Conservation (phyloP, 805 yeast genomes). For the Yarrowia bubula region DNA sequence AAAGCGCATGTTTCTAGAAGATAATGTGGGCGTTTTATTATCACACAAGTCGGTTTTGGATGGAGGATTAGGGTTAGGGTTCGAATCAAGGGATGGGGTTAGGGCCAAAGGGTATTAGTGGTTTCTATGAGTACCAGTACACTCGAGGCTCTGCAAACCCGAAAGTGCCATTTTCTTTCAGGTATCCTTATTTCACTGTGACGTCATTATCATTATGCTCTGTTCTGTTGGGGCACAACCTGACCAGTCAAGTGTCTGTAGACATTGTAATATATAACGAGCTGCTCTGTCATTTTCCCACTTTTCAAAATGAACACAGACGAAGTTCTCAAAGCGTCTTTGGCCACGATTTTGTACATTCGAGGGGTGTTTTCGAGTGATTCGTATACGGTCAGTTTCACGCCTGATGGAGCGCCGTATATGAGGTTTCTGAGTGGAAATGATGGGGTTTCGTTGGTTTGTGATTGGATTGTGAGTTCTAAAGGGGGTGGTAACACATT, state of each 20-base stretch:
- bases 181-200: too few species aligned
- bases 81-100: not conserved
- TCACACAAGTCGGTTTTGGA: too few species aligned
- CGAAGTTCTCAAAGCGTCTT: not conserved
- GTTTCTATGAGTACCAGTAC: not conserved
- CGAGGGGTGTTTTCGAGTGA: not conserved
- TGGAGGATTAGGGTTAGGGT: not conserved
- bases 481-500: not conserved
- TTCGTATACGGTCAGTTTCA: not conserved
- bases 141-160: too few species aligned
- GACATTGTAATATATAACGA: not conserved
- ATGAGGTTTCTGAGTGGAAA: not conserved
- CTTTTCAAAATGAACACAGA: not conserved
- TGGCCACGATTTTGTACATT: conserved; percentile 13
- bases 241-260: too few species aligned
- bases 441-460: not conserved
- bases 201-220: too few species aligned
- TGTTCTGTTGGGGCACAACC: too few species aligned
- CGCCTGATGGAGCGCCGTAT: not conserved
- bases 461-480: conserved; percentile 21
- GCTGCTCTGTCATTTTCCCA: too few species aligned
- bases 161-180: too few species aligned
- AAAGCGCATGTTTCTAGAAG: not conserved
- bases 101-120: not conserved
- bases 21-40: too few species aligned